These are phyloP conservation scores for Trichoderma simmonsii DNA, from an alignment of 2,329 filamentous ascomycete species.

Conservation along the genomic window DNA sequence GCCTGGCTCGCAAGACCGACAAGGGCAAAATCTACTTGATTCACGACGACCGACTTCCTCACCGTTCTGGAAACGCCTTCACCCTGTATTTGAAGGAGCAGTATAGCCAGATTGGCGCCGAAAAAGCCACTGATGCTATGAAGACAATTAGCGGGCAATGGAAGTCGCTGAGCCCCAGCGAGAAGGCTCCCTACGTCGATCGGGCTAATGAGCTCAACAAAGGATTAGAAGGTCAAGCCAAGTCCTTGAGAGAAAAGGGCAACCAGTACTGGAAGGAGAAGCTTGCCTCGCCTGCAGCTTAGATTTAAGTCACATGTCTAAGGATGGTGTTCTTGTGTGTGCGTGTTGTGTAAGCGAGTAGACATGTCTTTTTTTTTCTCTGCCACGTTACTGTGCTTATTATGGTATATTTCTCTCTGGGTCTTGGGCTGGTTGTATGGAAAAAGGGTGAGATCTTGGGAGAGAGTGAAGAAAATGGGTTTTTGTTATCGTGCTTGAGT, in stretches of 20 bases:
- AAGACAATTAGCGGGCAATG: conserved; percentile 37
- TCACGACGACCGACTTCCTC: conserved; percentile 48
- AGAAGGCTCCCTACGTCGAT: conserved; percentile 43
- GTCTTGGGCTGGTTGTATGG: not conserved
- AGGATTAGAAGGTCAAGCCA: conserved; percentile 22
- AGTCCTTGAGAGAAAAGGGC: conserved; percentile 31
- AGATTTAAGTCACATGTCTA: not conserved
- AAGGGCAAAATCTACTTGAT: conserved; percentile 32
- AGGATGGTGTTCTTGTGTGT: not conserved
- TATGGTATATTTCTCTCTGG: not conserved
- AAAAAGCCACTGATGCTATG: conserved; percentile 23
- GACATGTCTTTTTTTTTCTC: not conserved
- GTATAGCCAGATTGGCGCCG: conserved; percentile 31
- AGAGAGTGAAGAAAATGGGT: not conserved
- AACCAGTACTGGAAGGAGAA: conserved; percentile 24
- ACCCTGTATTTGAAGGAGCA: conserved; percentile 38
- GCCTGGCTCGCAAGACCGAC: conserved; percentile 37
- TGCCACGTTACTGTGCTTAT: not conserved
- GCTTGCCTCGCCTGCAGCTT: not conserved
- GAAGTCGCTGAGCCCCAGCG: conserved; percentile 39
- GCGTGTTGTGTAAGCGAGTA: not conserved
- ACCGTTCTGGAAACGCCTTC: conserved; percentile 34
- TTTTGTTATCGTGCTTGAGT: not conserved
- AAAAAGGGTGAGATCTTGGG: not conserved
- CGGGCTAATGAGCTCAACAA: conserved; percentile 22